Percentiles rank a stretch among this genome's conserved stretches.
phyloP scores from a whole-genome alignment of 768 basidiomycete species.

The Tephrocybe sp. region DNA sequence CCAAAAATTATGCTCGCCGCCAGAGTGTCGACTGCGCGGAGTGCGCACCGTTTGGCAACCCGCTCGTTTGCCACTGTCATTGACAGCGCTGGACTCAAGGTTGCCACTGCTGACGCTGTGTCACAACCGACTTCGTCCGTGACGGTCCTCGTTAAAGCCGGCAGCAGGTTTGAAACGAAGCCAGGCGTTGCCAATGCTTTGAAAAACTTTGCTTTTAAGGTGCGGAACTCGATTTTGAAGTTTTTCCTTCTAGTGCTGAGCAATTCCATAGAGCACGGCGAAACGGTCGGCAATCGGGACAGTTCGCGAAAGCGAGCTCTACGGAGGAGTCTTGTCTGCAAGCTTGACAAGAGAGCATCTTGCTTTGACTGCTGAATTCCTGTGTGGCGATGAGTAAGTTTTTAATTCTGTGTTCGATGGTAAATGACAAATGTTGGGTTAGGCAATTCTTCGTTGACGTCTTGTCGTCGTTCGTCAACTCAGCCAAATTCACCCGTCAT shows the following conservation, averaged over 20 bases:
- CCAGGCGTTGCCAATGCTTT: slow-evolving; percentile 91
- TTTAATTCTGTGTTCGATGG: neutral
- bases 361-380: slow-evolving; percentile 90
- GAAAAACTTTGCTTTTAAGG: slow-evolving; percentile 99
- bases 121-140: slow-evolving; percentile 77
- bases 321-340: slow-evolving; percentile 87
- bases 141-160: slow-evolving; percentile 90
- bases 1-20: slow-evolving; percentile 55
- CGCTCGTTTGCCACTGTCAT: slow-evolving; percentile 83
- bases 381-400: slow-evolving; percentile 94
- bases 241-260: neutral
- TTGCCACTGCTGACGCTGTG: slow-evolving; percentile 79
- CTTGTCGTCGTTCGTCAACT: slow-evolving; percentile 79
- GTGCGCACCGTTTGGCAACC: slow-evolving; percentile 53
- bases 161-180: slow-evolving; percentile 83
- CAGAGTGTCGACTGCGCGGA: slow-evolving; percentile 57
- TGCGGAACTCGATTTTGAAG: slow-evolving; percentile 25
- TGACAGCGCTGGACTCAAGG: slow-evolving; percentile 78
- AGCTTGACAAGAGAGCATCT: slow-evolving; percentile 87
- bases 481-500: slow-evolving; percentile 77
- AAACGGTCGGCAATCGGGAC: slow-evolving; percentile 87
- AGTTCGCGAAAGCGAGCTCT: slow-evolving; percentile 89
- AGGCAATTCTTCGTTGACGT: slow-evolving; percentile 90
- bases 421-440: slow-evolving; percentile 1
- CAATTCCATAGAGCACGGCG: slow-evolving; percentile 63